Base-by-base conservation (phyloP, 352 stramenopile species). In the Blastocystis sp. region DNA sequence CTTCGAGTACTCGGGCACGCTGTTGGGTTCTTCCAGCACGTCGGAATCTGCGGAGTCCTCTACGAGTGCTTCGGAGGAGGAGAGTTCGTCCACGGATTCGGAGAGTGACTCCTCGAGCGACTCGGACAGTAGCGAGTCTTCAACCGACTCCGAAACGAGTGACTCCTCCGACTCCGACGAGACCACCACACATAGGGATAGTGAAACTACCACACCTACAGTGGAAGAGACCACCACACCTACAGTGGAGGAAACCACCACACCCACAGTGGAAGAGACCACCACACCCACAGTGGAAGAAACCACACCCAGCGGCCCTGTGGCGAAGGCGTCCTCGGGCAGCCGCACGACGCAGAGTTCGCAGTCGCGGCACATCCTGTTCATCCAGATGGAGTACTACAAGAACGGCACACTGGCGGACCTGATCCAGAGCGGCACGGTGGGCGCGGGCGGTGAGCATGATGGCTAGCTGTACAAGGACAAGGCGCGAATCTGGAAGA, bases 351-450 rank as follows among this genome's bases (percentile, higher is more conserved):
- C 5, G 5, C 5, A 7, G 5, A 56, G 14, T 7, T 56, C 48
- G 48, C 48, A 56, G 5, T 56, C 48, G 48, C 48, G 48, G 5
- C 48, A 56, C 48, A 56, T 59, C 10, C 48, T 77, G 40, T 77
- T 59, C 48, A 77, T 77, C 41, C 67, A 77, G 23, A 77, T 77
- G 67, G 67, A 77, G 28, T 77, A 77, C 67, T 77, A 77, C 43
- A 77, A 77, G 67, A 77, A 77, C 41, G 67, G 67, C 41, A 77
- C 67, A 60, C 28, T 77, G 48, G 67, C 43, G 9, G 67, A 77
- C 41, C 21, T 77, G 23, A 77, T 77, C 60, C 67, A 77, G 48
- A 59, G 38, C 10, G 67, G 67, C 0, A 48, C 43, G 1, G 67
- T 77, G 11, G 21, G 5, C 19, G n/a, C 60, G 17, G 19, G 11